Percentiles rank a stretch among this genome's conserved stretches.
Conservation (phyloP, 2,329 filamentous ascomycete species). For the Zasmidium angulare region DNA sequence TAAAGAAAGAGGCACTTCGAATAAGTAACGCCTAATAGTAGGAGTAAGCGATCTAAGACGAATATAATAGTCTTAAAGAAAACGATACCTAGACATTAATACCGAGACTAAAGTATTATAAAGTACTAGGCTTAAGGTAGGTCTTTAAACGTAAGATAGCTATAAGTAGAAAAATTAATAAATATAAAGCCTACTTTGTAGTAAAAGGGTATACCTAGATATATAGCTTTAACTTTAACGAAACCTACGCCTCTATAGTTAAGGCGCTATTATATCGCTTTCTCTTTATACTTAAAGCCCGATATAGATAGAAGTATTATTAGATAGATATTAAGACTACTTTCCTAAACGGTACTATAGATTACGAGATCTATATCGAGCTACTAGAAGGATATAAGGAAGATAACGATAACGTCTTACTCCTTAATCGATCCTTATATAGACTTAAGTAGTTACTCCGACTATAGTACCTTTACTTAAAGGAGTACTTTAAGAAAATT, state of each 20-base stretch:
- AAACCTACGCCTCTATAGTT: constrained; percentile 8
- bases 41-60: constrained; percentile 4
- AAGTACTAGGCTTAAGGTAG: constrained; percentile 7
- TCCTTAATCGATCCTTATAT: constrained; percentile 7
- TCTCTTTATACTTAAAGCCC: constrained; percentile 5
- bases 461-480: constrained; percentile 7
- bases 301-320: constrained; percentile 6
- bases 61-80: constrained; percentile 6
- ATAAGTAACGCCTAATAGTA: constrained; percentile 4
- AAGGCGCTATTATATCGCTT: constrained; percentile 8
- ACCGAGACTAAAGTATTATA: neutral
- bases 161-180: constrained; percentile 2
- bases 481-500: neutral
- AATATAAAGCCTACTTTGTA: constrained; percentile 8
- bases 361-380: constrained; percentile 13
- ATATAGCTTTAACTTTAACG: constrained; percentile 9
- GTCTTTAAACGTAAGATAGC: constrained; percentile 10
- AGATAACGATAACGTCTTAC: constrained; percentile 2
- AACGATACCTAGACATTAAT: constrained; percentile 12
- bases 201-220: constrained; percentile 10
- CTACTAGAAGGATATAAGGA: constrained; percentile 10
- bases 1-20: neutral
- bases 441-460: constrained; percentile 8
- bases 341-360: constrained; percentile 11
- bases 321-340: constrained; percentile 8